Evolutionary conservation across 2,329 filamentous ascomycete species (phyloP), one percentile per base, ranked within the genome.

Genomic region (Myriosclerotinia curreyana): DNA sequence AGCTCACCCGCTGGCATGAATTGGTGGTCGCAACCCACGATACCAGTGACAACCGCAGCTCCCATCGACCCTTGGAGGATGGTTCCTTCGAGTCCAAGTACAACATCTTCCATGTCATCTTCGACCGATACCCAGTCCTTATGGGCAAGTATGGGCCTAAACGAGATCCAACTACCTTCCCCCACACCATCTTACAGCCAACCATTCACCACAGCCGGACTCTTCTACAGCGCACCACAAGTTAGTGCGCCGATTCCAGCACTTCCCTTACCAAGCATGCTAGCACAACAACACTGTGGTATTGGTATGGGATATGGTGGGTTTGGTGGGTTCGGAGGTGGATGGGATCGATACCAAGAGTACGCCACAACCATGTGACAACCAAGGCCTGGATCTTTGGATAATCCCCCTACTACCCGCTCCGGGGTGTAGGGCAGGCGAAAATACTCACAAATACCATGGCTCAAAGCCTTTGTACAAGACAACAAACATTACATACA

Each of bases 31-130:
- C 89, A 91, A 73, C 79, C 84, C 56, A 82, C 83, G 42, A 80
- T 90, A 64, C 83, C 87, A 64, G 82, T 86, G 63, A 83, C 83
- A 50, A 79, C 92, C 67, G 83, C 89, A 51, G 84, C 85, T 7
- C 86, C 88, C 1, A 86, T 96, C 66, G 92, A 98, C 67, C 83
- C 91, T 64, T 98, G 94, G 94, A 92, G 89, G 76, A 87, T 97
- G 70, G 81, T 97, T 63, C 90, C 93, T 54, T 97, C 94, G 62
- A 96, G 91, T 73, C 91, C 92, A 60, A 91, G 87, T 76, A 86
- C 91, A 60, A 86, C 89, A 49, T 88, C 90, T 42, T 72, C 88
- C 62, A 48, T 59, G 55, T 59, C 54, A 20, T 58, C 55, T 22
- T 42, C 61, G 36, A 83, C 83, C 75, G 91, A 95, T 75, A 88